Conservation (phyloP, 2,329 filamentous ascomycete genomes). For the Fusarium continuum region DNA sequence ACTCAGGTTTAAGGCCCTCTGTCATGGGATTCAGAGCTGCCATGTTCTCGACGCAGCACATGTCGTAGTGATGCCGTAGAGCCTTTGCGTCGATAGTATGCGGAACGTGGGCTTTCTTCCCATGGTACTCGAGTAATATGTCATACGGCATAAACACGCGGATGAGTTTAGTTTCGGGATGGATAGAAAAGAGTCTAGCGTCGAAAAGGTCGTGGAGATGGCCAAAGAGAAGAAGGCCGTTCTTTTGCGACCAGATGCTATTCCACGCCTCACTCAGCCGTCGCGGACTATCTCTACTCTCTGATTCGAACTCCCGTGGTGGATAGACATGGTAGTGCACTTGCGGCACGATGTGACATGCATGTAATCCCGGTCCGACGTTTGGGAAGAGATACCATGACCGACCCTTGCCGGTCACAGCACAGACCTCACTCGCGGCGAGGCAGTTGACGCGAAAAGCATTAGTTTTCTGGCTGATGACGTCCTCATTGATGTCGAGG, state of each 20-base stretch:
- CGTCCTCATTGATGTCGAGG: too few species aligned
- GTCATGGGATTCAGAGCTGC: too few species aligned
- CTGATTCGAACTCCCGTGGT: too few species aligned
- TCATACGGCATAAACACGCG: slow-evolving; percentile 18
- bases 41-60: too few species aligned
- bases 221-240: slow-evolving; percentile 31
- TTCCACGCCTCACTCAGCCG: slow-evolving; percentile 12
- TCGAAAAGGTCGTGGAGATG: slow-evolving; percentile 38
- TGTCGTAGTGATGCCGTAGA: slow-evolving; percentile 35
- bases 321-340: slow-evolving; percentile 32
- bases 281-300: not conserved
- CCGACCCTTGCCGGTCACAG: slow-evolving; percentile 13
- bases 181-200: slow-evolving; percentile 35
- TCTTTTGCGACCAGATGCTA: slow-evolving; percentile 2
- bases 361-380: slow-evolving; percentile 25
- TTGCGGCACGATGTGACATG: slow-evolving; percentile 34
- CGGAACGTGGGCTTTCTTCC: not conserved
- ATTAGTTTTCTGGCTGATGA: too few species aligned
- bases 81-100: slow-evolving; percentile 8
- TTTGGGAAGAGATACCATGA: slow-evolving; percentile 10
- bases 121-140: not conserved
- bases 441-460: too few species aligned
- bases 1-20: too few species aligned
- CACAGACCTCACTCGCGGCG: too few species aligned
- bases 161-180: slow-evolving; percentile 30